Base-by-base conservation (phyloP, 2,329 filamentous ascomycete species). In the Setomelanomma holmii region DNA sequence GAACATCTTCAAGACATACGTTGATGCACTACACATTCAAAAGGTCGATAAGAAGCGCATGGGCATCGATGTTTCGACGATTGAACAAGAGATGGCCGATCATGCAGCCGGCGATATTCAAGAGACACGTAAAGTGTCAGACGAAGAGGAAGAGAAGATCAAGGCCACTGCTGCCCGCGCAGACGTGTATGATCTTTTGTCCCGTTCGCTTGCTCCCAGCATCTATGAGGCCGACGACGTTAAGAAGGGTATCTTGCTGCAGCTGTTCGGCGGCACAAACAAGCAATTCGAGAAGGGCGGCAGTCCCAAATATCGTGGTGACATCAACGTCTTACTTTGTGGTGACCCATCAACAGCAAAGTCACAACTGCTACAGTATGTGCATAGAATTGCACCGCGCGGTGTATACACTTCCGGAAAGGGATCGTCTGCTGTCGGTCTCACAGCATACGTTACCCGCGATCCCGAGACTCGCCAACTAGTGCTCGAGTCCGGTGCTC, bases 161-260 rank as follows among this genome's bases (percentile, higher is more conserved):
- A 89, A 85, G 67, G 86, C 84, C 53, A 95, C 90, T 10, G 90
- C 90, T 10, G 83, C 85, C 24, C 86, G 95, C 46, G 81, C 88
- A 1, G 95, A 99, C 73, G 87, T 99, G 47, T 99, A 99, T 74
- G 93, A 99, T 19, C 84, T 99, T 20, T 85, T 99, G 4, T 85
- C 95, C 16, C 86, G 93, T 33, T 98, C 93, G 1, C 81, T 99
- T 22, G 95, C 95, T 2, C 95, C 95, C 12, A 97, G 93, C 53
- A 89, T 99, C 68, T 97, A 96, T 78, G 95, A 99, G 76, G 90
- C 96, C 87, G 95, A 99, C 63, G 95, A 99, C 68, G 92, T 98
- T 41, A 99, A 99, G 82, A 99, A 99, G 78, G 95, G 95, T 10
- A 97, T 99, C 56, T 81, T 99, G 10, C 86, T 99, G 4, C 95